Evolutionary conservation across 139 green algal genomes (phyloP), one percentile per base, ranked within the genome.

Genomic region (Nannochloris sp.): DNA sequence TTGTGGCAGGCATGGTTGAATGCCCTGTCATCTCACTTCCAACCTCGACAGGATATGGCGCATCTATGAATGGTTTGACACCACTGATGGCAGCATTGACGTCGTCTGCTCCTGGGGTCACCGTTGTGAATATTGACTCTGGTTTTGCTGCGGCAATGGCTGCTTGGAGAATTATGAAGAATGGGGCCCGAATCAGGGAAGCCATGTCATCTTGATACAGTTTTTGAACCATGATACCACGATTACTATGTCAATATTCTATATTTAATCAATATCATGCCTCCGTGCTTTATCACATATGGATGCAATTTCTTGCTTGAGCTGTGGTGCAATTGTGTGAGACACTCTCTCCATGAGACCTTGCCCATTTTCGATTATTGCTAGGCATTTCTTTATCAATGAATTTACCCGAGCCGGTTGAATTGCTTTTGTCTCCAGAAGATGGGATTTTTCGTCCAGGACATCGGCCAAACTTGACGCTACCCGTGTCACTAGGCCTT

Each of bases 41-140:
- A 33, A 87, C 78, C 44, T 85, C 74, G 50, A 71, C 79, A 6
- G 84, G 87, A 43, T 89, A 86, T 49, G 87, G 81, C 11, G 71
- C 83, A 1, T 59, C 78, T 2, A 65, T 93, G 10, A 56, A 68
- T 14, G 82, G 87, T 25, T 26, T 89, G 23, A 72, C 80, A 2
- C 73, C 83, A 10, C 61, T 89, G 50, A 72, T 89, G 26, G 66
- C 82, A 3, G 69, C 79, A 9, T 66, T 91, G 28, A 84, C 76
- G 43, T 68, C 72, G 12, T 78, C 72, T 36, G 67, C 84, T 1
- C 74, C 80, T 0, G 84, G 87, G 11, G 77, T 95, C 17, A 74
- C 73, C 3, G 82, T 92, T 3, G 83, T 88, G 12, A 89, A 89
- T 66, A 89, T 92, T 31, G 87, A 93, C 69, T 83, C 77, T 43